Conservation (phyloP, 129 eudicot genomes). For the Tanacetum coccineum region DNA sequence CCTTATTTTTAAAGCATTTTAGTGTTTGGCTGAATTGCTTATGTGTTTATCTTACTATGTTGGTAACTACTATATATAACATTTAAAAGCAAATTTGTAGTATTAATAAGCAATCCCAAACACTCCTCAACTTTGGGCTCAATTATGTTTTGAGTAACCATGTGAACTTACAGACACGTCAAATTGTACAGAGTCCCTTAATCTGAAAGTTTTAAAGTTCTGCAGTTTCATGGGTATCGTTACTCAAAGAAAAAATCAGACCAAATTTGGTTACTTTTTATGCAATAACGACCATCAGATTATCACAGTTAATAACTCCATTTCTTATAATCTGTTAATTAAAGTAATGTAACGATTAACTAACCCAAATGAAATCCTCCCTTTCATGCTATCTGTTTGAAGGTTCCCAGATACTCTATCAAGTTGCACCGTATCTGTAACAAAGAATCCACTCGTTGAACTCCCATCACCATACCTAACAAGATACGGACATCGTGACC, state of each 20-base stretch:
- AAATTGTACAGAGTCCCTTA: too few species aligned
- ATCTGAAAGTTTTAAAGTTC: too few species aligned
- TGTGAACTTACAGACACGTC: too few species aligned
- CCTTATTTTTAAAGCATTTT: too few species aligned
- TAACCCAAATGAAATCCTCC: slow-evolving; percentile 74
- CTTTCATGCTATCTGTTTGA: slow-evolving; percentile 57
- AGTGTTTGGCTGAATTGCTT: too few species aligned
- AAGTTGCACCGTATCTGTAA: slow-evolving; percentile 49
- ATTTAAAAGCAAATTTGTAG: too few species aligned
- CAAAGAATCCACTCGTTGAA: slow-evolving; percentile 70
- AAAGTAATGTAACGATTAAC: slow-evolving; percentile 21
- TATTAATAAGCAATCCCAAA: too few species aligned
- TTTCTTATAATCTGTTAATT: neutral
- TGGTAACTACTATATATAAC: too few species aligned
- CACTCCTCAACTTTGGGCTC: neutral
- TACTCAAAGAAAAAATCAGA: too few species aligned
- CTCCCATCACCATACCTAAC: slow-evolving; percentile 95
- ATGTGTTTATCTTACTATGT: too few species aligned
- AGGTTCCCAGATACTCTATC: slow-evolving; percentile 61
- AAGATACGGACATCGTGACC: slow-evolving; percentile 52
- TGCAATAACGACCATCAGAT: neutral
- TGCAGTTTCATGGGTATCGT: too few species aligned
- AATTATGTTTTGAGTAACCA: too few species aligned
- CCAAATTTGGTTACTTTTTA: neutral
- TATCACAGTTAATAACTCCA: neutral